Conservation (phyloP, 352 stramenopile genomes). For the Phytopythium chamaehyphon region DNA sequence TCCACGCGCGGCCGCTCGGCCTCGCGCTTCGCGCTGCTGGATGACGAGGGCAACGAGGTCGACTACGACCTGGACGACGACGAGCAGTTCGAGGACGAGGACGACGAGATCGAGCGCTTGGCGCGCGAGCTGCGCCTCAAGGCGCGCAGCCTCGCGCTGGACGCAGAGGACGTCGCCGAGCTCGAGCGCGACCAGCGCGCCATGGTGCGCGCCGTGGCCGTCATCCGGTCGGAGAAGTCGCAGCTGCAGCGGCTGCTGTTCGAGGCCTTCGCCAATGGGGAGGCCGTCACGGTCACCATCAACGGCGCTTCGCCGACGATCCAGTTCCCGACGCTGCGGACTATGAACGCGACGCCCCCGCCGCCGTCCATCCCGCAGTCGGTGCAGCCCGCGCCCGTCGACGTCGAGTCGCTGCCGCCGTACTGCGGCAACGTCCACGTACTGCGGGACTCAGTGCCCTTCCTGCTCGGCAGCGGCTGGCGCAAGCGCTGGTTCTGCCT, state of each 20-base stretch:
- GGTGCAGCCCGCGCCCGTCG: conserved; percentile 4
- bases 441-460: conserved; percentile 71
- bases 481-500: conserved; percentile 82
- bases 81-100: conserved; percentile 22
- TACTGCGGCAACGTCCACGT: conserved; percentile 77
- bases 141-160: conserved; percentile 47
- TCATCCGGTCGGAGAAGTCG: conserved; percentile 61
- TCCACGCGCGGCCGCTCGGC: conserved; percentile 13
- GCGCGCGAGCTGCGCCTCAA: conserved; percentile 46
- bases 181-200: conserved; percentile 48
- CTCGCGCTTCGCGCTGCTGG: conserved; percentile 49
- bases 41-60: conserved; percentile 65
- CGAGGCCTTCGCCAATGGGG: conserved; percentile 48
- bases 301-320: conserved; percentile 13
- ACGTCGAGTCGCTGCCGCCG: conserved; percentile 45
- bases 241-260: conserved; percentile 55
- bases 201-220: conserved; percentile 47
- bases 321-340: conserved; percentile 16
- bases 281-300: conserved; percentile 20
- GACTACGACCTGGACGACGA: conserved; percentile 34
- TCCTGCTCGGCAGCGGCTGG: conserved; percentile 65
- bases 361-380: conserved; percentile 4
- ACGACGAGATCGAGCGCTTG: conserved; percentile 38
- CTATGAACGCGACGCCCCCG: conserved; percentile 21
- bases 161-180: conserved; percentile 62